Evolutionary conservation across 2,329 filamentous ascomycete genomes (phyloP), one percentile per base, ranked within the genome.

Genomic region (Penicillium sp.): DNA sequence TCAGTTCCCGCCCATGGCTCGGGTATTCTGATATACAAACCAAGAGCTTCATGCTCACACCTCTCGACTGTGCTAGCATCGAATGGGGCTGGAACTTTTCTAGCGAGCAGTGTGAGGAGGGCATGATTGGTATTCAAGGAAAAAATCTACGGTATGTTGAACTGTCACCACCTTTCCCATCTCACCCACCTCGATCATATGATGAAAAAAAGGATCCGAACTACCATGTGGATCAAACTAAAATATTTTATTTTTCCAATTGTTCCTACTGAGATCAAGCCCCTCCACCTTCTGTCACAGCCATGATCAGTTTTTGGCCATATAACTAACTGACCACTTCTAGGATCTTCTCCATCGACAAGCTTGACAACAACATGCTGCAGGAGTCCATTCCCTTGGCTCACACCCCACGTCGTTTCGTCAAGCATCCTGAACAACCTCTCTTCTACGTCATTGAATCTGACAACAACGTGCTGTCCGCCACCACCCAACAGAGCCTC

Each of bases 21-120:
- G 94, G 93, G 44, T 98, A 98, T 73, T 89, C 92, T 0, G 92
- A 98, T 69, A 87, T 90, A 2, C 89, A 93, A 60, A 93, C 90
- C 2, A 91, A 91, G 70, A 88, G 88, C 39, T 96, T 97, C 70
- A 91, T 96, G 77, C 88, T 98, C 66, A 97, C 94, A 1, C 95
- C 96, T 0, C 79, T 99, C 33, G 91, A 91, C 74, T 97, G 96
- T 70, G 87, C 89, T 54, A 88, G 89, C 41, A 85, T 99, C 31
- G 92, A 96, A 75, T 97, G 92, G 82, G 93, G 91, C 3, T 96
- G 93, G 89, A 96, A 95, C 69, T 98, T 99, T 73, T 94, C 91
- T 75, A 96, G 93, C 71, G 92, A 96, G 73, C 91, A 96, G 75
- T 96, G 93, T 69, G 87, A 90, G 44, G 91, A 97, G 77, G 93